These are phyloP conservation scores for Naumovozyma baii DNA, from an alignment of 805 yeast species.

Conservation along the genomic window DNA sequence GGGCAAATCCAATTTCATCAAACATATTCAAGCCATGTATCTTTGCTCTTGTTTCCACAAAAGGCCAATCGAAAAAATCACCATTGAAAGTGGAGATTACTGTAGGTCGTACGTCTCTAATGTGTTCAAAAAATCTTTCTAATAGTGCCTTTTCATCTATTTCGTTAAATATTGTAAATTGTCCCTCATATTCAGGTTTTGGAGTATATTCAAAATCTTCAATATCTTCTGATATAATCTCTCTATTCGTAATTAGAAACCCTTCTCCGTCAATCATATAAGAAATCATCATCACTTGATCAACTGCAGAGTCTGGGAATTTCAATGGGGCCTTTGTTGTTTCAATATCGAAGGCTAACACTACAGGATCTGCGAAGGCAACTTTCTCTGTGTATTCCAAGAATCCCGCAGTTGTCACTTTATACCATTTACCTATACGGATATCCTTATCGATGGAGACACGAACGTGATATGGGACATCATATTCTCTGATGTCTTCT, in stretches of 20 bases:
- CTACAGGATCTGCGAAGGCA: conserved; percentile 96
- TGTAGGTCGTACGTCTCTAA: conserved; percentile 80
- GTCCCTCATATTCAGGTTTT: conserved; percentile 88
- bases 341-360: conserved; percentile 93
- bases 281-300: conserved; percentile 97
- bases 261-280: conserved; percentile 99
- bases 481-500: conserved; percentile 83
- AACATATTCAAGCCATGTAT: conserved; percentile 81
- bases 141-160: conserved; percentile 69
- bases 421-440: conserved; percentile 94
- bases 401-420: conserved; percentile 53
- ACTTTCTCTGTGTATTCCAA: conserved; percentile 56
- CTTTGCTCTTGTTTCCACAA: conserved; percentile 79
- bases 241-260: conserved; percentile 83
- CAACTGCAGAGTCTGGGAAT: conserved; percentile 85
- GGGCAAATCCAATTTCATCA: conserved; percentile 88
- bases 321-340: conserved; percentile 94
- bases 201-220: conserved; percentile 98
- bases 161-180: conserved; percentile 84
- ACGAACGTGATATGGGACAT: conserved; percentile 93
- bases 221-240: conserved; percentile 87
- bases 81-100: conserved; percentile 98
- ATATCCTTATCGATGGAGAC: conserved; percentile 85
- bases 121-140: conserved; percentile 76
- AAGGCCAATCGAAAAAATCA: conserved; percentile 99